Evolutionary conservation across 2,329 filamentous ascomycete genomes (phyloP).

Genomic region (Colletotrichum noveboracense): DNA sequence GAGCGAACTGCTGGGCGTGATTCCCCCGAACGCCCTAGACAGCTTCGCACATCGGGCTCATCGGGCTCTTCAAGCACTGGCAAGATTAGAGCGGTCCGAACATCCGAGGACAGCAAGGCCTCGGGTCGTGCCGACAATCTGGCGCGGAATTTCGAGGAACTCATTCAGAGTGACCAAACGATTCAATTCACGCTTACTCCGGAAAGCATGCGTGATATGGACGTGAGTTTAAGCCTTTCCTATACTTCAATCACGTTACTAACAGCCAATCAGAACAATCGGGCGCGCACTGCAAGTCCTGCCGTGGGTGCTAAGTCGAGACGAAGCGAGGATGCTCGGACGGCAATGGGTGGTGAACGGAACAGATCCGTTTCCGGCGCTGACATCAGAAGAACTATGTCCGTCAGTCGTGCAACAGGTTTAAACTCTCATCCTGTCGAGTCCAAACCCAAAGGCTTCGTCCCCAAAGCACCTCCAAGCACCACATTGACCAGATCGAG

Average conservation of each 20-base stretch:
- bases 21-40: conserved; percentile 30
- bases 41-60: conserved; percentile 55
- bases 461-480: conserved; percentile 35
- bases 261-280: conserved; percentile 38
- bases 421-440: conserved; percentile 39
- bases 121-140: conserved; percentile 59
- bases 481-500: conserved; percentile 37
- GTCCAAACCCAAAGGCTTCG: conserved; percentile 27
- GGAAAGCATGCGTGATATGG: conserved; percentile 75
- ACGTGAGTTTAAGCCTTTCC: not conserved
- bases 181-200: conserved; percentile 84
- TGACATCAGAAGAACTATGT: conserved; percentile 39
- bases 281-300: conserved; percentile 44
- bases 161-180: conserved; percentile 83
- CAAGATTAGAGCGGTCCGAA: conserved; percentile 59
- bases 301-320: conserved; percentile 44
- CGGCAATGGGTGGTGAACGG: conserved; percentile 39
- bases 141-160: conserved; percentile 74
- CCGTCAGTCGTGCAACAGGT: conserved; percentile 38
- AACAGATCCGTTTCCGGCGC: conserved; percentile 41
- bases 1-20: conserved; percentile 33
- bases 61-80: conserved; percentile 54
- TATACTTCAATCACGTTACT: not conserved
- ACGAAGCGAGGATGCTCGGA: conserved; percentile 53
- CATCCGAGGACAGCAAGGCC: conserved; percentile 61